Conservation (phyloP, 257 asterid genomes). For the Perilla frutescens region DNA sequence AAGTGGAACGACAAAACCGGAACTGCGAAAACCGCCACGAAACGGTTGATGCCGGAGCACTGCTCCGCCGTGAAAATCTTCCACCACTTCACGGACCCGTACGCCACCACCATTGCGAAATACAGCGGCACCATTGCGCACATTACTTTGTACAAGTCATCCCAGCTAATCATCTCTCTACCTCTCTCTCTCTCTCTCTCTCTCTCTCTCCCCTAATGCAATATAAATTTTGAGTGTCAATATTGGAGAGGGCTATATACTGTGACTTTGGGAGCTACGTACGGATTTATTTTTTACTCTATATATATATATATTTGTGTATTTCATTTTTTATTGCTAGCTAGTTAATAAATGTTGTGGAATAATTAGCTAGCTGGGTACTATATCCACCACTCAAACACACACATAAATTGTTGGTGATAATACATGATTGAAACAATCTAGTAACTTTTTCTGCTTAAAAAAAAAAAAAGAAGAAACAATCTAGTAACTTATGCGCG, state of each 20-base stretch:
- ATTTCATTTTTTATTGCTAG: no score
- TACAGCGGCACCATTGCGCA: conserved; percentile 78
- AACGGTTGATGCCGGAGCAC: conserved; percentile 77
- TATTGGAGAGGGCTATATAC: no score
- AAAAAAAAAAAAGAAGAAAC: no score
- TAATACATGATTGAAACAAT: no score
- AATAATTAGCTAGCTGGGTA: no score
- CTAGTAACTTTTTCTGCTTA: no score
- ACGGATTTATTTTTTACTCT: not conserved
- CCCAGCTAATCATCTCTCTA: conserved; percentile 52
- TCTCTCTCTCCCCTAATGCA: conserved; percentile 2
- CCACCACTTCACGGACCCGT: conserved; percentile 70
- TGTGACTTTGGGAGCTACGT: not conserved
- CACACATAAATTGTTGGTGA: no score
- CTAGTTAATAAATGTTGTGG: no score
- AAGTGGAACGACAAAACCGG: conserved; percentile 80
- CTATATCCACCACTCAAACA: no score
- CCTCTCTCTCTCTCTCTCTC: not conserved
- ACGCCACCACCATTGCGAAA: conserved; percentile 72
- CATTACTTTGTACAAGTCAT: conserved; percentile 72
- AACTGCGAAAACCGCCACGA: conserved; percentile 71
- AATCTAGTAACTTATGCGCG: no score
- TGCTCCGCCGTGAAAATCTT: conserved; percentile 74
- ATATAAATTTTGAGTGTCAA: no score
- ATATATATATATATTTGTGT: no score